Conservation (phyloP, 176 grass and related monocot genomes). For the Elymus sibiricus region DNA sequence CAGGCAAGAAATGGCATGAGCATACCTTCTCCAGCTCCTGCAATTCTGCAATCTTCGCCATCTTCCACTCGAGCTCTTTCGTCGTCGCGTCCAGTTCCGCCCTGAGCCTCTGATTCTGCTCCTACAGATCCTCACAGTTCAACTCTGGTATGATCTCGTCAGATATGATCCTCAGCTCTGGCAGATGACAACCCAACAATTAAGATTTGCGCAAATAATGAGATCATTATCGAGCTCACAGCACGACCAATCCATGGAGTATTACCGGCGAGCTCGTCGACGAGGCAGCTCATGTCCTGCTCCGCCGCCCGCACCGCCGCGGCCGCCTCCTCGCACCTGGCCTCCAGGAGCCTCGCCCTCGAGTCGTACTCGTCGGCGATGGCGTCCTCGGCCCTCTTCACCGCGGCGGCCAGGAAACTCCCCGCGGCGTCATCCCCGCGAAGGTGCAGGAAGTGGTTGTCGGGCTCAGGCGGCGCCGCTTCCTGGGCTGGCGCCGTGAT, state of each 20-base stretch:
- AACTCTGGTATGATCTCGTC: background rate
- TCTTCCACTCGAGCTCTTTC: background rate
- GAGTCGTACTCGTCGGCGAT: background rate
- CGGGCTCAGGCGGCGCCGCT: background rate
- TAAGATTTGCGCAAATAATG: background rate
- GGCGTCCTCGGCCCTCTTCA: constrained; percentile 31
- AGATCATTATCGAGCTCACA: background rate
- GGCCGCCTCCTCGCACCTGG: background rate
- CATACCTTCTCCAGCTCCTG: constrained; percentile 25
- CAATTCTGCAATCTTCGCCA: background rate
- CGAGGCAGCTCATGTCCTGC: background rate
- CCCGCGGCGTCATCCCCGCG: background rate
- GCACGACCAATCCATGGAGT: background rate
- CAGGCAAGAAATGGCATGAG: background rate
- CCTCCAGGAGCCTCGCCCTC: background rate
- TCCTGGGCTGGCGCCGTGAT: constrained; percentile 34
- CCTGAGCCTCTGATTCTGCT: background rate
- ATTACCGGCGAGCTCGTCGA: background rate
- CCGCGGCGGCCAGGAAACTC: background rate
- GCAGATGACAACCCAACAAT: background rate
- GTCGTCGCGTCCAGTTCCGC: background rate
- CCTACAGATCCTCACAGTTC: background rate
- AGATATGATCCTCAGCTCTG: background rate
- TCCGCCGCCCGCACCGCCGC: background rate
- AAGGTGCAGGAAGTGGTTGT: constrained; percentile 20